Evolutionary conservation across 495 filamentous ascomycete species (phyloP).

Genomic region (Penicillium herquei): DNA sequence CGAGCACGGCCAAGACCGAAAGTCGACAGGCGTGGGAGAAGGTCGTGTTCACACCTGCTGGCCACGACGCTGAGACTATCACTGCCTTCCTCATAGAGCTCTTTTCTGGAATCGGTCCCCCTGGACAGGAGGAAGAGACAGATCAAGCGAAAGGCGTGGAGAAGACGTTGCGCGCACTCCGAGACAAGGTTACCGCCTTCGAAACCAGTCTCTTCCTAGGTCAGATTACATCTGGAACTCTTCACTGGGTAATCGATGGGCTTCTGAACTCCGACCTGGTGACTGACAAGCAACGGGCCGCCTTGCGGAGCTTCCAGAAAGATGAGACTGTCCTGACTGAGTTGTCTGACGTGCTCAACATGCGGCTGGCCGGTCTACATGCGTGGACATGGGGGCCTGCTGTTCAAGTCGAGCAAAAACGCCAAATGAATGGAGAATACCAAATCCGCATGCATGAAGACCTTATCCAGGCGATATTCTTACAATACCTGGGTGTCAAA

Average conservation of each 20-base stretch:
- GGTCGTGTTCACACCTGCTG: constrained; percentile 51
- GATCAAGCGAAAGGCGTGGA: constrained; percentile 42
- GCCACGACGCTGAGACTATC: constrained; percentile 47
- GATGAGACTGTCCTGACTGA: constrained; percentile 57
- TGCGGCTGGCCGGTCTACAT: constrained; percentile 57
- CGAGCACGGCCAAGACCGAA: constrained; percentile 49
- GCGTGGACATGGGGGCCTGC: constrained; percentile 62
- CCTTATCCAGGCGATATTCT: constrained; percentile 61
- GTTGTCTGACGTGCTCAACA: constrained; percentile 66
- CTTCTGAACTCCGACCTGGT: constrained; percentile 57
- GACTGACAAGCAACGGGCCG: constrained; percentile 55
- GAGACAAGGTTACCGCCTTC: no score
- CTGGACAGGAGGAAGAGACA: constrained; percentile 30
- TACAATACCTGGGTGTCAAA: constrained; percentile 62
- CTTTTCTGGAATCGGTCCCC: no score
- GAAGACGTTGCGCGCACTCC: constrained; percentile 41
- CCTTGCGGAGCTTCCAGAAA: constrained; percentile 58
- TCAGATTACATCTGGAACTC: constrained; percentile 45
- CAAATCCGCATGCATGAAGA: constrained; percentile 67
- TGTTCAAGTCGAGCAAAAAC: constrained; percentile 57
- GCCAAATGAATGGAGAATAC: constrained; percentile 61
- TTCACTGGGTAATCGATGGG: constrained; percentile 53
- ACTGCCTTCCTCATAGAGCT: constrained; percentile 50
- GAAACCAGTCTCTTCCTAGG: no score
- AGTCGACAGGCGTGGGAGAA: constrained; percentile 55